Conservation (phyloP, 1,284 basidiomycete species). For the Abortiporus biennis region DNA sequence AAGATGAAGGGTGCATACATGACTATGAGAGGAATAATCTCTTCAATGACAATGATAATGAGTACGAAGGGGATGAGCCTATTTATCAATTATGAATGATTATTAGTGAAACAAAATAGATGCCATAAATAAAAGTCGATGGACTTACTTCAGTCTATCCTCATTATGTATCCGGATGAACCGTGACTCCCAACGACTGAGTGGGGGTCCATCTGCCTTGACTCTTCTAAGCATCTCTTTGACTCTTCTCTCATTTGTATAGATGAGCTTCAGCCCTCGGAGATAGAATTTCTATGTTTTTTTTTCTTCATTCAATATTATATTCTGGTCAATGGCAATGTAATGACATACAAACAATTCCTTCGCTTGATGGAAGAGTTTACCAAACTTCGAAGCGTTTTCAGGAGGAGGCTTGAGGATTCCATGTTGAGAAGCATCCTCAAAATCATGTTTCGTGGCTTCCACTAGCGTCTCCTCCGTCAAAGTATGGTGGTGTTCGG, state of each 20-base stretch:
- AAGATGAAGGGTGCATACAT: constrained; percentile 83
- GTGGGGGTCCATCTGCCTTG: constrained; percentile 44
- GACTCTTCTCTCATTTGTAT: constrained; percentile 49
- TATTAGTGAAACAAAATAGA: background rate
- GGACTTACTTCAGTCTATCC: constrained; percentile 62
- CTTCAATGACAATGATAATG: constrained; percentile 73
- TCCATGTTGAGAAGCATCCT: constrained; percentile 60
- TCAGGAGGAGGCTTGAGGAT: constrained; percentile 59
- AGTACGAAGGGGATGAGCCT: constrained; percentile 80
- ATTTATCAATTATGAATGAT: constrained; percentile 1
- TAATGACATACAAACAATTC: constrained; percentile 60
- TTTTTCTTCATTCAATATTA: constrained; percentile 10
- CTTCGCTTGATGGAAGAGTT: constrained; percentile 58
- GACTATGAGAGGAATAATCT: constrained; percentile 78
- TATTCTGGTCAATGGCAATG: background rate
- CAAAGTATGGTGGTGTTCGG: constrained; percentile 2
- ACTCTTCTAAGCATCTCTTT: constrained; percentile 49
- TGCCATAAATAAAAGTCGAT: background rate
- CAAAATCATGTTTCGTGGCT: constrained; percentile 54
- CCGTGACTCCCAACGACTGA: constrained; percentile 59
- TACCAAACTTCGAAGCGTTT: constrained; percentile 47
- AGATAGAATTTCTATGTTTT: constrained; percentile 73
- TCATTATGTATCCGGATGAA: constrained; percentile 58
- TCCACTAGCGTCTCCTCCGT: constrained; percentile 27
- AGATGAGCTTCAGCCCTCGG: constrained; percentile 65